Evolutionary conservation across 441 rosid species (phyloP).

Genomic region (Kokia cookei): DNA sequence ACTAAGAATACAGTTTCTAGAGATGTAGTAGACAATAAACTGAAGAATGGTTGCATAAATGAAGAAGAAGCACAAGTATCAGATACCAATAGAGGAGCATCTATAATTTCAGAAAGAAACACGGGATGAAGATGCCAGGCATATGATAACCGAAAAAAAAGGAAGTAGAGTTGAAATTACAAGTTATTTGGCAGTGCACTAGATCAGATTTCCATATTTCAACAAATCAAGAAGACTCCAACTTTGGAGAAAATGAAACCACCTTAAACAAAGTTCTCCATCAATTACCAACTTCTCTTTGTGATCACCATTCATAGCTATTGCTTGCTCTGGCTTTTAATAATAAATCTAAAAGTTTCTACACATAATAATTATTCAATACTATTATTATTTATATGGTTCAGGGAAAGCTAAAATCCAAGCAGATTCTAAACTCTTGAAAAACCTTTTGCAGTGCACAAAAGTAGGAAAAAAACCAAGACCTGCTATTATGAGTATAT

Average conservation of each 20-base stretch:
- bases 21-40: neutral
- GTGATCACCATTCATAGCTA: neutral
- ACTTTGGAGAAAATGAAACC: neutral
- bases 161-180: neutral
- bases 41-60: neutral
- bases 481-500: neutral
- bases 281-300: neutral
- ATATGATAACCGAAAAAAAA: neutral
- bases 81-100: neutral
- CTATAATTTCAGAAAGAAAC: neutral
- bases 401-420: slow-evolving; percentile 3
- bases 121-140: neutral
- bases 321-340: too few species aligned
- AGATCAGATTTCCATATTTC: neutral
- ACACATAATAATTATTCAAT: neutral
- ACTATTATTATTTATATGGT: neutral
- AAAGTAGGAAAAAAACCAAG: neutral
- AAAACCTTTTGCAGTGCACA: neutral
- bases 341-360: too few species aligned
- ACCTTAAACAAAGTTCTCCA: neutral
- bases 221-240: neutral
- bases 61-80: neutral
- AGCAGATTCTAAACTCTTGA: neutral
- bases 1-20: neutral
- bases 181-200: neutral